Percentiles rank a stretch among this genome's conserved stretches.
These are phyloP conservation scores for Solanum pennellii DNA, from an alignment of 257 asterid species.

Conservation along the genomic window DNA sequence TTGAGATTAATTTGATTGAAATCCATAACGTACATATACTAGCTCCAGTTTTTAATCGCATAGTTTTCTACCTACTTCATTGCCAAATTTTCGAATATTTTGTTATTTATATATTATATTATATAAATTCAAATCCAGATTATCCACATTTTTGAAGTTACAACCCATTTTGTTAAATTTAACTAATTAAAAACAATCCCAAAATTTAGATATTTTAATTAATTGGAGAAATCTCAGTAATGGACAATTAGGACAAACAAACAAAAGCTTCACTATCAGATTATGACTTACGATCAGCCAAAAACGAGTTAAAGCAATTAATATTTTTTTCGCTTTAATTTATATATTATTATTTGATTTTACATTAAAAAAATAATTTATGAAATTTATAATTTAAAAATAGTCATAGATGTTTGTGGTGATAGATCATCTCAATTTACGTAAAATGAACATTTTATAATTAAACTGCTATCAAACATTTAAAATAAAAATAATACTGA, in stretches of 20 bases:
- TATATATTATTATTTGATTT: no score
- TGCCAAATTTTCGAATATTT: no score
- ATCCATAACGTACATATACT: no score
- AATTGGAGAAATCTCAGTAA: background rate
- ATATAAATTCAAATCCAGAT: background rate
- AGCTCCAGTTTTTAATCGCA: no score
- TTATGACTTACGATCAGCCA: background rate
- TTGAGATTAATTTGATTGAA: no score
- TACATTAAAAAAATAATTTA: no score
- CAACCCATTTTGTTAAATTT: background rate
- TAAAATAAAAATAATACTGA: no score
- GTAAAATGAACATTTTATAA: no score
- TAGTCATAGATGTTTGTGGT: rapidly evolving
- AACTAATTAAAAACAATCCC: background rate
- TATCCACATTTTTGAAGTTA: background rate
- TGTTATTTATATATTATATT: no score
- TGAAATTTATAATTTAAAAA: no score
- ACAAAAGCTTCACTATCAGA: background rate
- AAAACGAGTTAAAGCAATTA: background rate
- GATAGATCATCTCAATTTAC: no score
- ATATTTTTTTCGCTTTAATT: background rate
- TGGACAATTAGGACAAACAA: background rate
- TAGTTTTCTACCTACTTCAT: no score
- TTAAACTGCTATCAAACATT: rapidly evolving
- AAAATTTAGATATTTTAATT: background rate